Conservation (phyloP, 768 basidiomycete species). For the Suillus hirtellus region DNA sequence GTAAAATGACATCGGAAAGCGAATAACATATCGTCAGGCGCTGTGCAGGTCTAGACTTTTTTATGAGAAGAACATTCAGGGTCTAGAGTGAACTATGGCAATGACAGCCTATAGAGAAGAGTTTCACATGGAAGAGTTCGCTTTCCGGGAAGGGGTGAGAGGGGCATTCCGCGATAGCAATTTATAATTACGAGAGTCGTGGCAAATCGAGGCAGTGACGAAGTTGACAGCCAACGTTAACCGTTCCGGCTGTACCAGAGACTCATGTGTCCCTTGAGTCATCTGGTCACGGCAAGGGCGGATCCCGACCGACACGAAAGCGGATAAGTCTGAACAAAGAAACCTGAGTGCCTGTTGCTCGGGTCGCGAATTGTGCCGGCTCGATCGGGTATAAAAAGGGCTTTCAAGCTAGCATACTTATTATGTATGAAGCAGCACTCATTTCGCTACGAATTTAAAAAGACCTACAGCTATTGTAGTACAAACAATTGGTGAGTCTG, state of each 20-base stretch:
- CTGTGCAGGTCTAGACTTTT: neutral
- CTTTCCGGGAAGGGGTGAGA: slow-evolving; percentile 1
- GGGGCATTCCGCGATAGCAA: neutral
- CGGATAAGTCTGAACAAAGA: slow-evolving; percentile 1
- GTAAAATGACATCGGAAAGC: neutral
- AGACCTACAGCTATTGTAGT: neutral
- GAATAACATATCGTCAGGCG: neutral
- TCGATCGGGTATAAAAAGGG: slow-evolving; percentile 5
- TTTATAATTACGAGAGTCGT: slow-evolving; percentile 1
- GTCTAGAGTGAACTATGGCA: neutral
- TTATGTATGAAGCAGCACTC: neutral
- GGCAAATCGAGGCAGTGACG: neutral
- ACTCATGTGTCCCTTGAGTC: neutral
- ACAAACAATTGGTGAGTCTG: slow-evolving; percentile 1
- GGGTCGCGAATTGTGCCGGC: neutral
- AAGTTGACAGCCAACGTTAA: neutral
- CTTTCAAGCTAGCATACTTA: neutral
- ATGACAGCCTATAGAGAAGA: neutral
- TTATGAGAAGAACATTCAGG: neutral
- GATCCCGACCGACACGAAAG: neutral
- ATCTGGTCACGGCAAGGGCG: neutral
- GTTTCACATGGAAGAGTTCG: neutral
- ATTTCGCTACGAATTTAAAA: neutral
- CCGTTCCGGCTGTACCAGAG: neutral
- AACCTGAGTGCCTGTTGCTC: neutral